A percentile compares a stretch with the other conserved stretches of the same genome.
These are phyloP conservation scores for Penicillium sp. DNA, from an alignment of 2,329 filamentous ascomycete genomes.

Conservation along the genomic window DNA sequence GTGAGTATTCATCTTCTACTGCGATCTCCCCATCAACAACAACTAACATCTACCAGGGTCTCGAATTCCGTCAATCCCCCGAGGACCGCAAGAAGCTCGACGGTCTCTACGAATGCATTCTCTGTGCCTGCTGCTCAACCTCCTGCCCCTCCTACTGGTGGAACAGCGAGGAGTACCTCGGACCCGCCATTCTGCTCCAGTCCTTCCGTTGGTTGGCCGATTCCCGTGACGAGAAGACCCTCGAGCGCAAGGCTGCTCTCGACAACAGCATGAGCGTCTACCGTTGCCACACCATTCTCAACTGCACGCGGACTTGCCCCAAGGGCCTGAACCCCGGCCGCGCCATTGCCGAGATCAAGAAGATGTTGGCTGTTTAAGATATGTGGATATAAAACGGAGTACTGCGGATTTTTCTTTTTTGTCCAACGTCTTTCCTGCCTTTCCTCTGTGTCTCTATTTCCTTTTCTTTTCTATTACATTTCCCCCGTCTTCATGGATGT, in stretches of 20 bases:
- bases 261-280: conserved; percentile 99
- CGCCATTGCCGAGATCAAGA: conserved; percentile 98
- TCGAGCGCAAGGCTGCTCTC: conserved; percentile 81
- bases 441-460: conserved; percentile 17
- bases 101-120: conserved; percentile 97
- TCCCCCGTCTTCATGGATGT: conserved; percentile 21
- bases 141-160: conserved; percentile 99
- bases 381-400: conserved; percentile 28
- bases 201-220: conserved; percentile 97
- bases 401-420: conserved; percentile 22
- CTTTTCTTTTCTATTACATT: conserved; percentile 13
- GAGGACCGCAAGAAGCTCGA: conserved; percentile 95
- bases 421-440: conserved; percentile 22
- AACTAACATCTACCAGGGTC: conserved; percentile 57
- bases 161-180: conserved; percentile 98
- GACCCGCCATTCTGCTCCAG: conserved; percentile 92
- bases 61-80: conserved; percentile 85
- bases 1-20: conserved; percentile 53
- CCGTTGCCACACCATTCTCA: conserved; percentile 98
- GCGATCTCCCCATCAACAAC: neutral
- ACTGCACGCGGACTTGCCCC: conserved; percentile 95
- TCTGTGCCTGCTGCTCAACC: conserved; percentile 98
- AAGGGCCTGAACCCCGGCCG: conserved; percentile 96
- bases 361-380: conserved; percentile 67
- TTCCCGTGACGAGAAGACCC: conserved; percentile 84